Base-by-base conservation (phyloP, 495 filamentous ascomycete species). In the Astrocystis sublimbata region DNA sequence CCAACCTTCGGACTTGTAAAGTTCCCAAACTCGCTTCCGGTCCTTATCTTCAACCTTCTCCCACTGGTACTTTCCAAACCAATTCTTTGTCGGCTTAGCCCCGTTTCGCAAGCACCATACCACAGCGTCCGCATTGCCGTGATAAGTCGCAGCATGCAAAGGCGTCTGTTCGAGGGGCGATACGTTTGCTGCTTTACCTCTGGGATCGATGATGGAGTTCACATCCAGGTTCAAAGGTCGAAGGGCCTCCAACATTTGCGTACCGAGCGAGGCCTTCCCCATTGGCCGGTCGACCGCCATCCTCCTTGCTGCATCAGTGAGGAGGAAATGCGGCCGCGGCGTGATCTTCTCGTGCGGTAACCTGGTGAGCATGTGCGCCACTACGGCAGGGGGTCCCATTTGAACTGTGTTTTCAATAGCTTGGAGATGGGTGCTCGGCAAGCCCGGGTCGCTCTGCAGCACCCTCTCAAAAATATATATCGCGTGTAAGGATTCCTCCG, bases 251-350 rank as follows among this genome's bases (percentile, higher is more conserved):
- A 52, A 10, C 28, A 52, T 49, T 52, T 35, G 28, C 28, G 30
- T 30, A 13, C 17, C 49, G 10, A 35, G 30, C 30, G 49, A 23
- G 10, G 4, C 13, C 46, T 15, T 35, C 21, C 47, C 47, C 4
- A 21, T 3, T 31, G 9, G 28, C 6, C 28, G 47, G 47, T 19
- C 47, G 6, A 33, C 13, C 6, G 15, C 4, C 15, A n/a, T 15
- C 28, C 47, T 51, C 30, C 49, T 6, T 13, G 49, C 49, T 10
- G 49, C 49, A 2, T 52, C 49, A 9, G n/a, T 35, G 10, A 52
- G 30, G n/a, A 52, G 17, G 49, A 33, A 52, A 17, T 35, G 49
- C 49, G 49, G 49, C 35, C 49, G 49, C 49, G 49, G 49, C 10
- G 31, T 52, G 49, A 52, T 52, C 6, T 35, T 52, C 4, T 10